A percentile compares a stretch with the other conserved stretches of the same genome.
phyloP scores from a whole-genome alignment of 208 protist genomes.

The Leishmania mexicana region DNA sequence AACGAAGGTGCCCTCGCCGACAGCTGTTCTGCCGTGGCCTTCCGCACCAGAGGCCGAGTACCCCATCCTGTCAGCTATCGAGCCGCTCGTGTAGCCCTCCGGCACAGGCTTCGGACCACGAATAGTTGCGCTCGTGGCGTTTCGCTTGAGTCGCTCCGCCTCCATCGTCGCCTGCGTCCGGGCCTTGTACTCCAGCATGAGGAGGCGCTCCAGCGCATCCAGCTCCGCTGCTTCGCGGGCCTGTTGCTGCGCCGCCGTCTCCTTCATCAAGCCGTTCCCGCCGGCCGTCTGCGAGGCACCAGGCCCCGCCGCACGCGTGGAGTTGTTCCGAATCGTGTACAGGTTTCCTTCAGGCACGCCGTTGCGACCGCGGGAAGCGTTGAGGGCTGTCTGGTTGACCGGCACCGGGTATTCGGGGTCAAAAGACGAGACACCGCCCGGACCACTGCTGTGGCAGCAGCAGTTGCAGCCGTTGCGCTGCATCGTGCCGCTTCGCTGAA shows the following conservation, averaged over 20 bases:
- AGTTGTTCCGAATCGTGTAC: conserved; percentile 46
- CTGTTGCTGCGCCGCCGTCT: conserved; percentile 47
- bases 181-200: conserved; percentile 89
- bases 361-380: conserved; percentile 67
- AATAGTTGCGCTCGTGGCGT: conserved; percentile 34
- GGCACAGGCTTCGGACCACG: conserved; percentile 48
- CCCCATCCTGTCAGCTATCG: not conserved
- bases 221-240: conserved; percentile 68
- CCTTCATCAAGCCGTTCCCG: not conserved
- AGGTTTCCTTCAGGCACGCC: conserved; percentile 52
- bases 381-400: conserved; percentile 84
- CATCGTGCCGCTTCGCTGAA: conserved; percentile 29
- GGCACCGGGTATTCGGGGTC: conserved; percentile 73
- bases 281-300: conserved; percentile 13
- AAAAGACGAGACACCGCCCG: conserved; percentile 39
- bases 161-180: conserved; percentile 72
- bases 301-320: conserved; percentile 4
- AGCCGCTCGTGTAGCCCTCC: conserved; percentile 26
- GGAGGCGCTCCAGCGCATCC: conserved; percentile 85
- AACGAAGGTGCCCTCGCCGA: conserved; percentile 12
- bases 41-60: conserved; percentile 4
- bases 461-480: conserved; percentile 64
- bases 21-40: conserved; percentile 13
- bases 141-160: conserved; percentile 43
- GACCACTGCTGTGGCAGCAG: conserved; percentile 40